These are phyloP conservation scores for Cryomyces minteri DNA, from an alignment of 495 filamentous ascomycete species.

Conservation along the genomic window DNA sequence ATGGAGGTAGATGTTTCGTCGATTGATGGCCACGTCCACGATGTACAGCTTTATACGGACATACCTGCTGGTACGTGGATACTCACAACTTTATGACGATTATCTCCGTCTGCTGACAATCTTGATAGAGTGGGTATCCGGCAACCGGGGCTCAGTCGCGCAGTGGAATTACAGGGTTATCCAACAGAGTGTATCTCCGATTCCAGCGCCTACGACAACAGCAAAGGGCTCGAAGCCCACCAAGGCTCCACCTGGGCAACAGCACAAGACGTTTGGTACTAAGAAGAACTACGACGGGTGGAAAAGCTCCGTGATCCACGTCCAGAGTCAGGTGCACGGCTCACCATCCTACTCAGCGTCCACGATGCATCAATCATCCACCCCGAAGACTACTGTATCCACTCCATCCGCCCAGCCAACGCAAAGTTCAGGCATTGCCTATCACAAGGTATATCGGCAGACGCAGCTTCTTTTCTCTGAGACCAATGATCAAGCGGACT, in stretches of 20 bases:
- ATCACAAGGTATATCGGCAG: constrained; percentile 42
- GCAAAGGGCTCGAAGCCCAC: no score
- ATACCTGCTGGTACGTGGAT: constrained; percentile 35
- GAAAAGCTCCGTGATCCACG: not conserved
- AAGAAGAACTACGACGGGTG: not conserved
- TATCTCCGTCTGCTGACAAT: constrained; percentile 5
- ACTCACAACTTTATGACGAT: not conserved
- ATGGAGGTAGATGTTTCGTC: constrained; percentile 33
- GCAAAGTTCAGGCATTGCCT: constrained; percentile 20
- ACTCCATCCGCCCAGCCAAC: not conserved
- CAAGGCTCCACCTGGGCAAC: no score
- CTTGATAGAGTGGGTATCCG: constrained; percentile 36
- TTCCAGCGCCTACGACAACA: not conserved
- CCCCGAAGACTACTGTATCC: no score
- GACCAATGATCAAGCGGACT: constrained; percentile 56
- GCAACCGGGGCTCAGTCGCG: constrained; percentile 28
- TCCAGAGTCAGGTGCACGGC: not conserved
- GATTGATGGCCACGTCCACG: constrained; percentile 30
- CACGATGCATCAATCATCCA: no score
- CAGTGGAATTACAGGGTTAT: constrained; percentile 35
- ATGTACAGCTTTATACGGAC: constrained; percentile 41
- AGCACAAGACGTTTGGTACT: not conserved
- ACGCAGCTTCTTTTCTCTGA: constrained; percentile 52
- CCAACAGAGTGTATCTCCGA: constrained; percentile 1
- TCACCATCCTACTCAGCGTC: no score